Base-by-base conservation (phyloP, 129 eudicot species). In the Flaveria ramosissima region DNA sequence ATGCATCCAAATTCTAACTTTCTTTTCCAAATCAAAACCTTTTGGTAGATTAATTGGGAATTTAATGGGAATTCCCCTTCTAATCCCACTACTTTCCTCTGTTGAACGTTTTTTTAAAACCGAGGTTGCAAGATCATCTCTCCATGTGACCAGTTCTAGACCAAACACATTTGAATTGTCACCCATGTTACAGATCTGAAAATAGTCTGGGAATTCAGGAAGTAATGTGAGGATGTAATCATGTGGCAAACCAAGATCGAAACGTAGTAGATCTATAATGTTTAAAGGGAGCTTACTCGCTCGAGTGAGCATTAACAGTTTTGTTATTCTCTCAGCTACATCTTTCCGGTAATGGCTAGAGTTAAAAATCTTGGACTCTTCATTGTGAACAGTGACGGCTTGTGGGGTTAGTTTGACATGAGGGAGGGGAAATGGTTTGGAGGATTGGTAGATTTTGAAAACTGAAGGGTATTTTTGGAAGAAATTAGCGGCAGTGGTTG, bases 21-120 rank as follows among this genome's bases (percentile, higher is more conserved):
- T 90, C 83, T 87, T 93, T 85, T 88, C 84, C 83, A 90, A 84
- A 87, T 93, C 97, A 84, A 85, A 90, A 80, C 98, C 98, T 60
- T 76, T 86, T 0, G 97, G 89, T 68, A 88, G 77, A 69, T 88
- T 85, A 83, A 93, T 84, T 23, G 89, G 71, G 77, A 80, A 93
- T 77, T 75, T 80, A 51, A 85, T 81, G 23, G 80, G 75, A 72
- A 45, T 78, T 57, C 86, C 79, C 20, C 66, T 80, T 19, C 16
- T 46, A 55, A 47, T 43, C 53, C 75, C 85, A 24, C 14, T 19
- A 45, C 52, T 73, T 36, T 70, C 81, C 47, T 43, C 80, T 23
- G 71, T 45, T 59, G 67, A 76, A 70, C 82, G 81, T 67, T 60
- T 83, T 43, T 87, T 76, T 82, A 91, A 48, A 7, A 60, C 90